phyloP scores from a whole-genome alignment of 2,329 filamentous ascomycete species.

The Triangularia setosa region DNA sequence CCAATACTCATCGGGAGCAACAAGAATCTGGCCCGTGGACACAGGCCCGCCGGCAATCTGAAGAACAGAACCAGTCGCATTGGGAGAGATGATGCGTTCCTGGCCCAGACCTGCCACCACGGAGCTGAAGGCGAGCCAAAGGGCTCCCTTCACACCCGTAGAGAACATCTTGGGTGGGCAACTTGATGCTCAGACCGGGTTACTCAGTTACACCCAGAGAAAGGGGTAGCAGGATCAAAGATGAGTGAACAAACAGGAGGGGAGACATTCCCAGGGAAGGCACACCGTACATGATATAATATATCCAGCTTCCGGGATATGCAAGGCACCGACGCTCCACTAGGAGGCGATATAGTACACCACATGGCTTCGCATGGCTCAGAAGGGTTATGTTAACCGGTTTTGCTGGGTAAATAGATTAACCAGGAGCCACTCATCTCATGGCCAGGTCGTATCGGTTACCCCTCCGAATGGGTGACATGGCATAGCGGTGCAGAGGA shows the following conservation, averaged over 20 bases:
- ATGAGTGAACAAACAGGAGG: not conserved
- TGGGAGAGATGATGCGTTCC: conserved; percentile 44
- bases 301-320: conserved; percentile 22
- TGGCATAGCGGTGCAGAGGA: not conserved
- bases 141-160: conserved; percentile 20
- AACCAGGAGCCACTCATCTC: conserved; percentile 9
- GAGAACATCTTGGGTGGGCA: conserved; percentile 21
- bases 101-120: conserved; percentile 36
- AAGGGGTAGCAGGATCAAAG: not conserved
- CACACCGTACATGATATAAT: conserved; percentile 9
- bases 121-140: conserved; percentile 25
- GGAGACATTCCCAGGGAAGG: not conserved
- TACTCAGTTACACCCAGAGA: not conserved
- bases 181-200: conserved; percentile 6
- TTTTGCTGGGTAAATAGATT: conserved; percentile 25
- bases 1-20: conserved; percentile 60
- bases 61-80: conserved; percentile 27
- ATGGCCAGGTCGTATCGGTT: conserved; percentile 16
- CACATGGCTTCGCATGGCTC: not conserved
- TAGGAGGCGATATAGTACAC: conserved; percentile 6
- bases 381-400: conserved; percentile 8
- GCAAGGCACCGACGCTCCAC: conserved; percentile 21
- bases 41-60: conserved; percentile 37
- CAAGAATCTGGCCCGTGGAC: conserved; percentile 46
- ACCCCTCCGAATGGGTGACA: conserved; percentile 9